phyloP scores from a whole-genome alignment of 176 grass and related monocot genomes.

The Rhynchospora pubera region DNA sequence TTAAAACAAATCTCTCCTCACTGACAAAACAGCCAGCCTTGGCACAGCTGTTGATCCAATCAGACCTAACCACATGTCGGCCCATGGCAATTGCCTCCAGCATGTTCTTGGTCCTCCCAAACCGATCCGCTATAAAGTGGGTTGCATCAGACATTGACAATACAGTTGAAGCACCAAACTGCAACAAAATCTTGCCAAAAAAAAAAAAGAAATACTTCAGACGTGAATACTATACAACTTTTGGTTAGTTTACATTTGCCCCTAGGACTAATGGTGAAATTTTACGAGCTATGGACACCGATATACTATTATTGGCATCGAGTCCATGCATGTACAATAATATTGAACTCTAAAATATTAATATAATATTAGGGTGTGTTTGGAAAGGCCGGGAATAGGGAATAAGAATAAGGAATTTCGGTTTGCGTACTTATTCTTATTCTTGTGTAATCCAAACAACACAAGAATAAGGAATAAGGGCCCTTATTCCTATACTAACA shows the following conservation, averaged over 20 bases:
- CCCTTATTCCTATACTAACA: no score
- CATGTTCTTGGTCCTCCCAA: conserved; percentile 87
- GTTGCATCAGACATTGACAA: conserved; percentile 62
- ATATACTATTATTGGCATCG: neutral
- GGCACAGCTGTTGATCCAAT: conserved; percentile 77
- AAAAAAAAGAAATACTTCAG: neutral
- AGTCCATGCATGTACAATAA: neutral
- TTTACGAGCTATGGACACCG: neutral
- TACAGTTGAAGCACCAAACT: conserved; percentile 43
- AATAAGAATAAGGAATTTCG: no score
- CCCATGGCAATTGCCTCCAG: conserved; percentile 81
- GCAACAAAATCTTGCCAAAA: conserved; percentile 52
- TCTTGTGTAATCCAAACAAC: no score
- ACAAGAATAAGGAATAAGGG: no score
- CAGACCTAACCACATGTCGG: conserved; percentile 56
- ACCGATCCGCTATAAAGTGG: conserved; percentile 78
- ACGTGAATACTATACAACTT: conserved; percentile 15
- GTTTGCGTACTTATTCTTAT: no score
- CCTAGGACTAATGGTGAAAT: conserved; percentile 12
- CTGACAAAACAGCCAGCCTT: conserved; percentile 60
- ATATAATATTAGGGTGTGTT: neutral
- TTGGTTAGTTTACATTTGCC: neutral
- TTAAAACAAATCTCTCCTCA: conserved; percentile 74
- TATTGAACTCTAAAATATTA: neutral
- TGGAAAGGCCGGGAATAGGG: no score